Base-by-base conservation (phyloP, 139 green algal species). In the Pleodorina starrii region DNA sequence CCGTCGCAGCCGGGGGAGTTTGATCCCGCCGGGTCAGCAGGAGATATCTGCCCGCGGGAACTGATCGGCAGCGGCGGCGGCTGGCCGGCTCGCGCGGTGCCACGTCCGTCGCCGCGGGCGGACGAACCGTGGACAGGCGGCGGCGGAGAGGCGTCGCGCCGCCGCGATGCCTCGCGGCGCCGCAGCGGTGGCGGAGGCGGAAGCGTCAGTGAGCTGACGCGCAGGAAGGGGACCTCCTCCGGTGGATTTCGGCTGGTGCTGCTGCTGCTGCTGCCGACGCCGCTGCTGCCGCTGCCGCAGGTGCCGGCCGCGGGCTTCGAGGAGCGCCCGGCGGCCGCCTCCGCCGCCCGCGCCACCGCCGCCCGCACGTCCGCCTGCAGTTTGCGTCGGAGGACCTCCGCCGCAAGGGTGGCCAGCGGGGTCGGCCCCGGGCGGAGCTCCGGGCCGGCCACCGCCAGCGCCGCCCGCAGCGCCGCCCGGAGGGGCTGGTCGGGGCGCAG, bases 401-500 rank as follows among this genome's bases (percentile, higher is more conserved):
- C 74, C 11, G 74, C 74, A 7, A 82, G 44, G 27, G 44, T 44
- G 27, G 46, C 44, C 74, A 82, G 74, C 27, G 44, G 14, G 44
- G 44, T 23, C 29, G 74, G 44, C 74, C 74, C 74, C 29, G 42
- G 27, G 43, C 2, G 9, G 23, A 50, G 29, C 44, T n/a, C 12
- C 10, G 27, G 27, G 44, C 35, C 44, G 14, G 27, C 12, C 2
- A 21, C 4, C 43, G 29, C 1, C 23, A 50, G 38, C 0, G 44
- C 44, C n/a, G 46, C n/a, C 10, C 74, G 27, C 29, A 82, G 74
- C 25, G 44, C 74, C 44, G 2, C 35, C 25, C 12, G 38, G 1
- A 82, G 74, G 27, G 44, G 44, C 44, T 66, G 74, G 27, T 25
- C 46, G 10, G 74, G 74, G 46, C n/a, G 74, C 74, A 82, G 74